Evolutionary conservation across 345 rosid species (phyloP), one percentile per base, ranked within the genome.

Genomic region (Salix udensis): DNA sequence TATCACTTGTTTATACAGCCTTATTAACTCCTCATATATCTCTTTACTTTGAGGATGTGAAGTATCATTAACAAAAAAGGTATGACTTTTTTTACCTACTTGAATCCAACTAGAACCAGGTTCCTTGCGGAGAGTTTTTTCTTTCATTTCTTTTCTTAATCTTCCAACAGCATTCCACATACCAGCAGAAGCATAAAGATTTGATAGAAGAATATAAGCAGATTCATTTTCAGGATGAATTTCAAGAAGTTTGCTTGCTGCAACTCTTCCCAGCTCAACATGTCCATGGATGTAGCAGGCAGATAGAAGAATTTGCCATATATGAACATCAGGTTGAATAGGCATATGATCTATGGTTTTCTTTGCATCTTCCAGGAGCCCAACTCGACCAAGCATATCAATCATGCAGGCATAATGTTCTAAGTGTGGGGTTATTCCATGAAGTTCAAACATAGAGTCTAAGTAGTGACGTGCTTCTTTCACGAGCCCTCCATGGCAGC

Each of bases 31-130:
- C 73, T 31, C 2, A 53, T 58, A 70, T 69, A 84, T 79, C 68
- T 55, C 79, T 77, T 67, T 68, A 65, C 76, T 76, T 28, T 69
- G 77, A 61, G 83, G 69, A 73, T 84, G 86, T 69, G 74, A 87
- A 30, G 67, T 62, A 67, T 84, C 86, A 74, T 76, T 66, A 11
- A 81, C 81, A 1, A 78, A 72, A 71, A 87, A 83, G 66, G 68
- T 68, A 76, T 81, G 78, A 28, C 70, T 75, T 15, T 69, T 70
- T 70, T 85, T 82, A 16, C 75, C 71, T 14, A 81, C 72, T 67
- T 81, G 82, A 77, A 77, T 77, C 75, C 75, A 65, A 23, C 80
- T 77, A 65, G 52, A 77, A 44, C 75, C 80, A 50, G 80, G 75
- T 44, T 50, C 74, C 67, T 71, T 77, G 19, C 14, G 30, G 36